A percentile compares a stretch with the other conserved stretches of the same genome.
phyloP scores from a whole-genome alignment of 129 eudicot genomes.

The Flaveria sonorensis region DNA sequence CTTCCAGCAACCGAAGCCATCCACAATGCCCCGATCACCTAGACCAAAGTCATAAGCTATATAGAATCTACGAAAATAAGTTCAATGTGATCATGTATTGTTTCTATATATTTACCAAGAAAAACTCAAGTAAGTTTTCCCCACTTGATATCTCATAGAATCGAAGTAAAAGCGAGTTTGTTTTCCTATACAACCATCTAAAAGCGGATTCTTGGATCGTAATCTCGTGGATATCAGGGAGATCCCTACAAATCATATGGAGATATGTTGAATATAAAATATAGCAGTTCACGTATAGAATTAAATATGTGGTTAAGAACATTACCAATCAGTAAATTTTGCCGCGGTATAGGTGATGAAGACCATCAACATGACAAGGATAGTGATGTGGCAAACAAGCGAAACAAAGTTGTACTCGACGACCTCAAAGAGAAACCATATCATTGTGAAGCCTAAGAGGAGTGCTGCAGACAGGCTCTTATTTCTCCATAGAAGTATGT shows the following conservation, averaged over 20 bases:
- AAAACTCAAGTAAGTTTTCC: slow-evolving; percentile 58
- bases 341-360: slow-evolving; percentile 62
- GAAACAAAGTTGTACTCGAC: slow-evolving; percentile 72
- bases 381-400: slow-evolving; percentile 59
- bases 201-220: slow-evolving; percentile 65
- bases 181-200: slow-evolving; percentile 47
- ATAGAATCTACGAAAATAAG: neutral
- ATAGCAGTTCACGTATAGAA: neutral
- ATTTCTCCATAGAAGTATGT: slow-evolving; percentile 83
- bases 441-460: slow-evolving; percentile 48
- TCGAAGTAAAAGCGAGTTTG: slow-evolving; percentile 43
- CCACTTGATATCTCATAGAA: slow-evolving; percentile 72
- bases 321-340: slow-evolving; percentile 56
- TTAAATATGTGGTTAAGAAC: neutral
- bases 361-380: slow-evolving; percentile 54
- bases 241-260: slow-evolving; percentile 46
- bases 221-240: slow-evolving; percentile 53
- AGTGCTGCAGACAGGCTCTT: slow-evolving; percentile 60
- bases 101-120: slow-evolving; percentile 47
- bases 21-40: slow-evolving; percentile 68
- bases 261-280: neutral
- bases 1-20: slow-evolving; percentile 61
- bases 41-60: neutral
- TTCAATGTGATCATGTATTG: neutral
- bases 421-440: slow-evolving; percentile 81